phyloP scores from a whole-genome alignment of 2,329 filamentous ascomycete species.

The Penicillium sp. region DNA sequence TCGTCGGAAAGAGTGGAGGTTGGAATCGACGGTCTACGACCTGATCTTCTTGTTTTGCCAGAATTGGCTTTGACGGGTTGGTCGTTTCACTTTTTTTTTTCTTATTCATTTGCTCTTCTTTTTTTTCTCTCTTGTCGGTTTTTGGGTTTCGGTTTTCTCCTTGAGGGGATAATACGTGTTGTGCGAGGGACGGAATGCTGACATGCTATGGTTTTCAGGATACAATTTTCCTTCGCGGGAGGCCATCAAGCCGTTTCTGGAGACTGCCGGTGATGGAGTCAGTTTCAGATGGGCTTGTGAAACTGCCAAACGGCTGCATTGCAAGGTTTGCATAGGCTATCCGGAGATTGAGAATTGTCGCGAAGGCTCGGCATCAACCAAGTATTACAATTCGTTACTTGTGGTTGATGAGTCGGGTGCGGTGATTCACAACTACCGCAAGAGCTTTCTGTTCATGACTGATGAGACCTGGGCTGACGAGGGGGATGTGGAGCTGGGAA shows the following conservation, averaged over 20 bases:
- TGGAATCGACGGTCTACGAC: conserved; percentile 22
- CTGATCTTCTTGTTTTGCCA: conserved; percentile 56
- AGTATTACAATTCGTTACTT: conserved; percentile 55
- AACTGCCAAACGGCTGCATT: conserved; percentile 49
- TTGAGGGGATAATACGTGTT: too few relatives aligned
- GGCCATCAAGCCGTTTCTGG: conserved; percentile 54
- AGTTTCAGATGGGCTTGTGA: conserved; percentile 54
- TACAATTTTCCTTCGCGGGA: conserved; percentile 58
- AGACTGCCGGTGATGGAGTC: conserved; percentile 51
- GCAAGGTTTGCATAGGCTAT: conserved; percentile 60
- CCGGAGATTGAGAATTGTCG: conserved; percentile 43
- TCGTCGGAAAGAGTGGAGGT: conserved; percentile 10
- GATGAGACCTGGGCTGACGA: conserved; percentile 60
- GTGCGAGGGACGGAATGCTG: neutral
- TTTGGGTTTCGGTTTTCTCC: too few relatives aligned
- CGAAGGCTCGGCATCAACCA: conserved; percentile 13
- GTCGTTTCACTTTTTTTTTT: conserved; percentile 4
- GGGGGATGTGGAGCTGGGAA: conserved; percentile 36
- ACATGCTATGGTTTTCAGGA: conserved; percentile 33
- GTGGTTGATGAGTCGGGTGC: conserved; percentile 51
- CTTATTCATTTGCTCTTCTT: neutral
- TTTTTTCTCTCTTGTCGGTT: neutral
- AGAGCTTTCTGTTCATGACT: conserved; percentile 61
- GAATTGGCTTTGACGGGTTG: conserved; percentile 57
- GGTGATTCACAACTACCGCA: conserved; percentile 57